phyloP scores from a whole-genome alignment of 371 early-diverging fungal genomes.

The Chytridium lagenaria region DNA sequence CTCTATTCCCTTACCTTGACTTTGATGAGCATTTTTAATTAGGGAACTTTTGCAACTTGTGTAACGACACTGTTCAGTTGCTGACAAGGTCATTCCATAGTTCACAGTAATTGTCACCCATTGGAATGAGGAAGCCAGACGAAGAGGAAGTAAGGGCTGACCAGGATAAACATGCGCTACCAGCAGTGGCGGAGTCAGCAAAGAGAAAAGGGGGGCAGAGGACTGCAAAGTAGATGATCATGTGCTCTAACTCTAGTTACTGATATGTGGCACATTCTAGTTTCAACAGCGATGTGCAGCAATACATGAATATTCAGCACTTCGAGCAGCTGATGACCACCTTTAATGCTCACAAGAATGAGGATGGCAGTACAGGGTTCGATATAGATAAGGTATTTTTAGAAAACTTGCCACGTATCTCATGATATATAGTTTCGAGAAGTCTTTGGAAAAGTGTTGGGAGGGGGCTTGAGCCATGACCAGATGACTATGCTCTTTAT shows the following conservation, averaged over 20 bases:
- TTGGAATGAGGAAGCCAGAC: not conserved
- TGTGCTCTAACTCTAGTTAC: too few relatives aligned
- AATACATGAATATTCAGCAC: constrained; percentile 63
- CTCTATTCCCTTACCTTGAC: constrained; percentile 74
- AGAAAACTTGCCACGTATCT: not conserved
- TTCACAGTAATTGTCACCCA: too few relatives aligned
- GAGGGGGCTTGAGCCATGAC: constrained; percentile 57
- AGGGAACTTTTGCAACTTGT: not conserved
- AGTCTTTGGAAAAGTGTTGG: constrained; percentile 62
- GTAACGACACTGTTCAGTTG: too few relatives aligned
- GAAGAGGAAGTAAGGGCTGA: not conserved
- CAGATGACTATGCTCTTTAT: constrained; percentile 67
- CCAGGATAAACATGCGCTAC: not conserved
- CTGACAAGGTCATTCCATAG: too few relatives aligned
- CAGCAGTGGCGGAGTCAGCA: not conserved
- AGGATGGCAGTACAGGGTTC: constrained; percentile 59
- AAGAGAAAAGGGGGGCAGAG: not conserved
- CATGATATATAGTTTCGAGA: constrained; percentile 53
- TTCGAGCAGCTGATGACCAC: constrained; percentile 61
- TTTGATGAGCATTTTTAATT: constrained; percentile 75
- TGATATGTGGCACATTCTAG: too few relatives aligned
- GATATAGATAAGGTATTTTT: constrained; percentile 48
- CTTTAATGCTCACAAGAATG: constrained; percentile 58
- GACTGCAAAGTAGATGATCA: constrained; percentile 6
- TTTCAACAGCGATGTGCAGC: constrained; percentile 55